Conservation (phyloP, 2,329 filamentous ascomycete species). For the Pleomassaria siparia region DNA sequence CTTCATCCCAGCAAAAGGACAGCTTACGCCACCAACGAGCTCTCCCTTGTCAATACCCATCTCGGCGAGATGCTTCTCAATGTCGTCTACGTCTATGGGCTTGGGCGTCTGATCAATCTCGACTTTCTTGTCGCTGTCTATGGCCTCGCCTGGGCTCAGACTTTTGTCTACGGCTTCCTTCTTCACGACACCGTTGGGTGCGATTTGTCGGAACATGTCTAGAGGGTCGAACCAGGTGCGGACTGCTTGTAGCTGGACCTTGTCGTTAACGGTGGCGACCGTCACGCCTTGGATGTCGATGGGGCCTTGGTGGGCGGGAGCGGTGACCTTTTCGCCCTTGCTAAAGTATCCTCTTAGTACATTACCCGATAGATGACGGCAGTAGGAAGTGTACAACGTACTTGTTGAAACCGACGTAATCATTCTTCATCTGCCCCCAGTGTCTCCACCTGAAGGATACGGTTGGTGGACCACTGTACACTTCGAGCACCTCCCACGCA, state of each 20-base stretch:
- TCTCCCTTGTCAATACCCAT: slow-evolving; percentile 1
- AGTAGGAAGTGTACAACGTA: slow-evolving; percentile 37
- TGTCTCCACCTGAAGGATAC: slow-evolving; percentile 68
- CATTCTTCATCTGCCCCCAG: slow-evolving; percentile 67
- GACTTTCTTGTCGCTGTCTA: slow-evolving; percentile 19
- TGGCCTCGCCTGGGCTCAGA: slow-evolving; percentile 30
- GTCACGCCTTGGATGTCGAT: slow-evolving; percentile 68
- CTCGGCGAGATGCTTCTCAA: background rate
- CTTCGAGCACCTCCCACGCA: slow-evolving; percentile 70
- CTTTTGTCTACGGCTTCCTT: slow-evolving; percentile 44
- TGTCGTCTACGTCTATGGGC: slow-evolving; percentile 4
- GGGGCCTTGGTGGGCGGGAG: slow-evolving; percentile 60
- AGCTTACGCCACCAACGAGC: slow-evolving; percentile 7
- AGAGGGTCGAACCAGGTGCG: slow-evolving; percentile 68
- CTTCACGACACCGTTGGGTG: slow-evolving; percentile 51
- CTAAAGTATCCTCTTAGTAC: slow-evolving; percentile 36
- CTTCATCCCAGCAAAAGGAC: slow-evolving; percentile 13
- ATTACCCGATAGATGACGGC: background rate
- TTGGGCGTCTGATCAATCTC: slow-evolving; percentile 13
- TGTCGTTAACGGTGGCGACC: slow-evolving; percentile 63
- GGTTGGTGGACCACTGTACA: slow-evolving; percentile 64
- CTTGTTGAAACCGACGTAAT: slow-evolving; percentile 67
- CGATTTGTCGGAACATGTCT: slow-evolving; percentile 68
- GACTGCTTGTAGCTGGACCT: slow-evolving; percentile 59
- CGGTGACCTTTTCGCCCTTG: slow-evolving; percentile 63